These are phyloP conservation scores for Ganoderma sinense DNA, from an alignment of 1,284 basidiomycete species.

Conservation along the genomic window DNA sequence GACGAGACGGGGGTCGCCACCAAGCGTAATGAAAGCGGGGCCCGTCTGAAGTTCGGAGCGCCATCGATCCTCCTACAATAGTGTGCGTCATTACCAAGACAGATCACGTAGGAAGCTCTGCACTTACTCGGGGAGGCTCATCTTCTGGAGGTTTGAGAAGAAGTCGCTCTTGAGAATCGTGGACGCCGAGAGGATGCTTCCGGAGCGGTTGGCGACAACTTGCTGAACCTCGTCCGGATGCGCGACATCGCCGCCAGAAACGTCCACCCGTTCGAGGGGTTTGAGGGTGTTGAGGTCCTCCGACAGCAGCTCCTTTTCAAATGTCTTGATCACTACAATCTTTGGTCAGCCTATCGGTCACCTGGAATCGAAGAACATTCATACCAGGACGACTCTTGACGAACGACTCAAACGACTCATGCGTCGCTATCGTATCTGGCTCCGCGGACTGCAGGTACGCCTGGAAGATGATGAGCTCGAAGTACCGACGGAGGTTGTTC, in stretches of 20 bases:
- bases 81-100: neutral
- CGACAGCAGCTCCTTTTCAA: constrained; percentile 89
- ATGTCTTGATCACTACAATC: constrained; percentile 87
- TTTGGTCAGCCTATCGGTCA: neutral
- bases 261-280: constrained; percentile 83
- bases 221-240: constrained; percentile 89
- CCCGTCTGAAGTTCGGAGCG: constrained; percentile 89
- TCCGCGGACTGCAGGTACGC: constrained; percentile 90
- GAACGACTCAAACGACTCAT: constrained; percentile 83
- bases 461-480: constrained; percentile 93
- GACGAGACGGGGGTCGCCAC: constrained; percentile 40
- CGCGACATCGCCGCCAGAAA: constrained; percentile 74
- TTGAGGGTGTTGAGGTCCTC: constrained; percentile 85
- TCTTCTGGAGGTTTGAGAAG: constrained; percentile 94
- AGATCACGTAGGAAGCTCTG: no score
- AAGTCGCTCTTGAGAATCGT: constrained; percentile 99
- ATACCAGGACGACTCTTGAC: constrained; percentile 84
- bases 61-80: constrained; percentile 85
- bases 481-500: constrained; percentile 87
- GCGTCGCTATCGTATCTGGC: constrained; percentile 82
- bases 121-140: constrained; percentile 89
- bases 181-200: constrained; percentile 89
- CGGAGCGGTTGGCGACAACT: constrained; percentile 86
- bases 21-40: constrained; percentile 69
- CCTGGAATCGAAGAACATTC: constrained; percentile 19